phyloP scores from a whole-genome alignment of 2,329 filamentous ascomycete species.

The Parafenestella ontariensis region DNA sequence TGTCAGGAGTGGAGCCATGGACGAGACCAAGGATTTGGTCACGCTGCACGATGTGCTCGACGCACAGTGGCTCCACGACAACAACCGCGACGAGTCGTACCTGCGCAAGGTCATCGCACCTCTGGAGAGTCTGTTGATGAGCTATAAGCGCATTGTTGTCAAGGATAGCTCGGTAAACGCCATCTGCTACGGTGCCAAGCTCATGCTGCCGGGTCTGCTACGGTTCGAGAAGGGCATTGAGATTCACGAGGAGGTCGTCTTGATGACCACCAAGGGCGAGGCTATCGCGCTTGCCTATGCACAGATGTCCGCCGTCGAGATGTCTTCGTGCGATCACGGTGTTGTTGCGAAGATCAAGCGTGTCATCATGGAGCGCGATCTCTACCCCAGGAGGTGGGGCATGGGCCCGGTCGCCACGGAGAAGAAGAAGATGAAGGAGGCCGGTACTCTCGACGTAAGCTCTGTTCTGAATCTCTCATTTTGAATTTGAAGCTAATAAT shows the following conservation, averaged over 20 bases:
- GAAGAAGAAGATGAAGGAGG: slow-evolving; percentile 99
- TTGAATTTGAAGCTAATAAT: slow-evolving; percentile 40
- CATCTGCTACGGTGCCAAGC: slow-evolving; percentile 97
- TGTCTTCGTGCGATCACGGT: slow-evolving; percentile 95
- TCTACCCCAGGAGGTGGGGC: slow-evolving; percentile 97
- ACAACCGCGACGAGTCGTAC: slow-evolving; percentile 92
- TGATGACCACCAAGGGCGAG: slow-evolving; percentile 99
- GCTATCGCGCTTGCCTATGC: slow-evolving; percentile 96
- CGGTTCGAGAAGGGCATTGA: slow-evolving; percentile 93
- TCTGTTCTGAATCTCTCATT: background rate
- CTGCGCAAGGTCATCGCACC: slow-evolving; percentile 90
- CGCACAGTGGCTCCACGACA: slow-evolving; percentile 95
- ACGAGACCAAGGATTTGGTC: slow-evolving; percentile 86
- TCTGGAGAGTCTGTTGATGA: slow-evolving; percentile 87
- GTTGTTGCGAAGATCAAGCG: slow-evolving; percentile 99
- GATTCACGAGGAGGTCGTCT: slow-evolving; percentile 92
- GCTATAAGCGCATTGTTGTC: slow-evolving; percentile 96
- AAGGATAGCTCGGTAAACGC: slow-evolving; percentile 98
- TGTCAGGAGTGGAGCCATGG: slow-evolving; percentile 94
- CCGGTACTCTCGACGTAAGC: slow-evolving; percentile 87
- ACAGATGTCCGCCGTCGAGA: slow-evolving; percentile 97
- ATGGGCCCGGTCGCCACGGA: slow-evolving; percentile 90
- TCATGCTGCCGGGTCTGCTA: slow-evolving; percentile 96
- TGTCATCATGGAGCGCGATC: slow-evolving; percentile 98
- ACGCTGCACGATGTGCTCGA: slow-evolving; percentile 96